Evolutionary conservation across 768 basidiomycete species (phyloP), one percentile per base, ranked within the genome.

Genomic region (Ramaria sp.): DNA sequence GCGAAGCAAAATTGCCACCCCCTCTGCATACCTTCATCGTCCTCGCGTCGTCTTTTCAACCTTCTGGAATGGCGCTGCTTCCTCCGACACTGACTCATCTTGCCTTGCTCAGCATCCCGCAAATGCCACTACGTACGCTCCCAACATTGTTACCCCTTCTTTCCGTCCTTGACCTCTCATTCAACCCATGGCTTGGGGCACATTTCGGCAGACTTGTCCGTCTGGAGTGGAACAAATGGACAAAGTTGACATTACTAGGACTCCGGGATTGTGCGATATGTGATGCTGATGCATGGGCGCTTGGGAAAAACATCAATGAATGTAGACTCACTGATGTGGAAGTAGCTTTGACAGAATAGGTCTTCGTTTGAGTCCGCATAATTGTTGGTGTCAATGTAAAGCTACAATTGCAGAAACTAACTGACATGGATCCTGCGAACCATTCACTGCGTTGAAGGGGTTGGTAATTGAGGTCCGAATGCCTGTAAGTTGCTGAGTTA

Each of bases 11-110:
- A 1, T 62, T 67, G 1, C 60, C 67, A 11, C 59, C 66, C 31
- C 65, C 71, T 3, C 66, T 85, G 6, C 69, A 71, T 17, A 77
- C 75, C 3, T 70, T 88, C 47, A 66, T 78, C 10, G 68, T 87
- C 13, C 61, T 86, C 37, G 78, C 77, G 17, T 69, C 75, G 5
- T 68, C 70, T 10, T 65, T 89, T 31, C 62, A 74, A 3, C 47
- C 51, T n/a, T 41, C 57, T 6, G 11, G 31, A 10, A 83, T 20
- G 70, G 79, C 49, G 68, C 75, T 37, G 20, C 70, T 87, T 39
- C 86, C 86, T 0, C 78, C 78, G 11, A 86, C 85, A 3, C 68
- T 88, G 46, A 85, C 83, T 1, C 78, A 74, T 50, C 70, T 88
- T 43, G 79, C 78, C 19, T 74, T 88, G 27, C 62, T 88, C 59